Percentiles rank a stretch among this genome's conserved stretches.
These are phyloP conservation scores for Pholiota adiposa DNA, from an alignment of 1,284 basidiomycete species.

Conservation along the genomic window DNA sequence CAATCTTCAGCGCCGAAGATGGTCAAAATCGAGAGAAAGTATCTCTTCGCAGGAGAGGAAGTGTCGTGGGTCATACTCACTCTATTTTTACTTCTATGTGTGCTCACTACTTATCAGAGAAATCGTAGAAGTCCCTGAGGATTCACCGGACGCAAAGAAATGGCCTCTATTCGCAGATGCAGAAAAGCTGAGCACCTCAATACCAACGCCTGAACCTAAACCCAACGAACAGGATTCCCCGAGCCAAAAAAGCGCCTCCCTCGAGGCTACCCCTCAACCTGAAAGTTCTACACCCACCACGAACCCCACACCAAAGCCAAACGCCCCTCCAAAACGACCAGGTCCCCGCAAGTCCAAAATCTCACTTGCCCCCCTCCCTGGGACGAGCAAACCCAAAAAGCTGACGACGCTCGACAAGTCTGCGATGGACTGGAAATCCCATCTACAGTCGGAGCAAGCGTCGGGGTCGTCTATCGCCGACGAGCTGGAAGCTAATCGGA, in stretches of 20 bases:
- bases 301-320: slow-evolving; percentile 5
- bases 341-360: slow-evolving; percentile 71
- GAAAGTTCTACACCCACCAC: slow-evolving; percentile 9
- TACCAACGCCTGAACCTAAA: slow-evolving; percentile 16
- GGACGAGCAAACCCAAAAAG: slow-evolving; percentile 64
- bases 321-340: slow-evolving; percentile 41
- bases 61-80: slow-evolving; percentile 54
- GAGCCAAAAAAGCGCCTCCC: no score
- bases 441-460: slow-evolving; percentile 52
- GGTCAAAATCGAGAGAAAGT: slow-evolving; percentile 70
- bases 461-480: slow-evolving; percentile 50
- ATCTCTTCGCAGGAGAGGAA: slow-evolving; percentile 75
- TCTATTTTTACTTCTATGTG: neutral
- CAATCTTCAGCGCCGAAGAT: slow-evolving; percentile 34
- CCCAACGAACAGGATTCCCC: neutral
- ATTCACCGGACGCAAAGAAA: slow-evolving; percentile 72
- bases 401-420: slow-evolving; percentile 83
- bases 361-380: slow-evolving; percentile 52
- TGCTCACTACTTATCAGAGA: slow-evolving; percentile 52
- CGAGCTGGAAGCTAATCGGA: slow-evolving; percentile 72
- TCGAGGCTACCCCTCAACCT: slow-evolving; percentile 11
- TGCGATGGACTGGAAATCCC: slow-evolving; percentile 79
- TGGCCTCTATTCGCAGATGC: slow-evolving; percentile 63
- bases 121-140: slow-evolving; percentile 69
- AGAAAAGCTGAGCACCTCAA: slow-evolving; percentile 2